Conservation (phyloP, 352 stramenopile genomes). For the Phytopythium chamaehyphon region DNA sequence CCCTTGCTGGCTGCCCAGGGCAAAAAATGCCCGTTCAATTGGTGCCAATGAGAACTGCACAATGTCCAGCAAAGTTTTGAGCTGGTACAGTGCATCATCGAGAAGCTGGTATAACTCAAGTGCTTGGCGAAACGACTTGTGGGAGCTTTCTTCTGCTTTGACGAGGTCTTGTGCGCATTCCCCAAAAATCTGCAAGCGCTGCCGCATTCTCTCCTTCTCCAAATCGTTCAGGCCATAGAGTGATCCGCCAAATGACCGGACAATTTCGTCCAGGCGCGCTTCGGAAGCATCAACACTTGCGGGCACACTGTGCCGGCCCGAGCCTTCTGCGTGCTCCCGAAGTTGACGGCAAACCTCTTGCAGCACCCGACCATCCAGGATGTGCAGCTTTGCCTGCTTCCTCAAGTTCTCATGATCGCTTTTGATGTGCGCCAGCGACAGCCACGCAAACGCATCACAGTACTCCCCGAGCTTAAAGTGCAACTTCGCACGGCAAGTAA, state of each 20-base stretch:
- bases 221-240: conserved; percentile 60
- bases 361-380: conserved; percentile 60
- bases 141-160: conserved; percentile 44
- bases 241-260: conserved; percentile 52
- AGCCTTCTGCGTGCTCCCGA: conserved; percentile 28
- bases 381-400: conserved; percentile 63
- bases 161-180: conserved; percentile 37
- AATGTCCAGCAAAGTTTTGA: conserved; percentile 72
- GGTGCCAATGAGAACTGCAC: conserved; percentile 64
- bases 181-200: conserved; percentile 48
- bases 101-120: conserved; percentile 71
- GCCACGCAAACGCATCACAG: conserved; percentile 58
- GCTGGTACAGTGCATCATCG: conserved; percentile 65
- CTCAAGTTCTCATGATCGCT: conserved; percentile 65
- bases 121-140: conserved; percentile 54
- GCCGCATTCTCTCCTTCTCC: conserved; percentile 50
- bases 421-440: conserved; percentile 74
- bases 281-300: conserved; percentile 14
- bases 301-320: not conserved
- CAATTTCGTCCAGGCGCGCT: conserved; percentile 44
- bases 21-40: conserved; percentile 66
- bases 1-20: conserved; percentile 58
- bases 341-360: conserved; percentile 52
- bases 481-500: conserved; percentile 59
- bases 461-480: conserved; percentile 52